Evolutionary conservation across 2,329 filamentous ascomycete species (phyloP).

Genomic region (Alternaria angustiovoidea): DNA sequence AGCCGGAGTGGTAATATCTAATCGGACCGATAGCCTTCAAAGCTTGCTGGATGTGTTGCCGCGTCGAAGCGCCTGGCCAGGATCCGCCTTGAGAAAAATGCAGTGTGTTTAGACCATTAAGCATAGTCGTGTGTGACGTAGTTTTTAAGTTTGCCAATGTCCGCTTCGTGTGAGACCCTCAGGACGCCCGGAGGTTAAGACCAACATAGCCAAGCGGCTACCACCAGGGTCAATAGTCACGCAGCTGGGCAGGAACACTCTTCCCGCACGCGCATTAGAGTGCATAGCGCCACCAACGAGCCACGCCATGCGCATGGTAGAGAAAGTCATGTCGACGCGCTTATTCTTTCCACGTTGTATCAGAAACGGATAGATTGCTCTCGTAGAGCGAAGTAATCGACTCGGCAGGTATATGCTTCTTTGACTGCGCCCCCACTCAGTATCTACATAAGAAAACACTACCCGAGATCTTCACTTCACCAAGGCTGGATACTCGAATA

Average conservation of each 20-base stretch:
- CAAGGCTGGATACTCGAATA: background rate
- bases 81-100: slow-evolving; percentile 23
- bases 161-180: slow-evolving; percentile 5
- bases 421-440: slow-evolving; percentile 10
- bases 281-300: slow-evolving; percentile 9
- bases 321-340: background rate
- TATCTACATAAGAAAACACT: slow-evolving; percentile 12
- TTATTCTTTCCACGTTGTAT: background rate
- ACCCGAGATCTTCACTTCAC: slow-evolving; percentile 5
- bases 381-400: background rate
- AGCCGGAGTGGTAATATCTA: slow-evolving; percentile 37
- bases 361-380: slow-evolving; percentile 1
- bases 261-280: slow-evolving; percentile 26
- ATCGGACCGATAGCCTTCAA: slow-evolving; percentile 44
- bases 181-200: slow-evolving; percentile 7
- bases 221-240: background rate
- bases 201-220: slow-evolving; percentile 7
- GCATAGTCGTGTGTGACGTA: slow-evolving; percentile 34
- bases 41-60: slow-evolving; percentile 35
- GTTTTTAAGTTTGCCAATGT: slow-evolving; percentile 23
- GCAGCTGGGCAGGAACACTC: slow-evolving; percentile 23
- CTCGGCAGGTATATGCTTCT: background rate
- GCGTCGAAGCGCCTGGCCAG: slow-evolving; percentile 27
- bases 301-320: background rate
- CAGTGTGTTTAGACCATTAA: slow-evolving; percentile 16